phyloP scores from a whole-genome alignment of 164 flowering plant genomes.

The Cinnamomum chago region DNA sequence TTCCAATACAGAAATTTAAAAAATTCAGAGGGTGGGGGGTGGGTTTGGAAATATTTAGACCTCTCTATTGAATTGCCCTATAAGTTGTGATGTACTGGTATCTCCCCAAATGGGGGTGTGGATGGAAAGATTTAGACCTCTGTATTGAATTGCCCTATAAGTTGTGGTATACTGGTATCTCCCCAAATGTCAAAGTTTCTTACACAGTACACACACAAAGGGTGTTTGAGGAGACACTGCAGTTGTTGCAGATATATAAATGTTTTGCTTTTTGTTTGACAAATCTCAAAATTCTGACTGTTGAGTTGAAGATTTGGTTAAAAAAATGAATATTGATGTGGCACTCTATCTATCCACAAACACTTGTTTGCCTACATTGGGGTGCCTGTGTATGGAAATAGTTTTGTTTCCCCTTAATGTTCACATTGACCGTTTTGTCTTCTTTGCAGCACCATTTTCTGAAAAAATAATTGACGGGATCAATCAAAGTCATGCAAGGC shows the following conservation, averaged over 20 bases:
- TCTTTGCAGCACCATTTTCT: slow-evolving; percentile 50
- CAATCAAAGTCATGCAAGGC: slow-evolving; percentile 72
- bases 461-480: slow-evolving; percentile 76
- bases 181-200: not conserved
- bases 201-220: too few species aligned
- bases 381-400: not conserved
- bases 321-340: too few species aligned
- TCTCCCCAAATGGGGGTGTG: not conserved
- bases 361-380: not conserved
- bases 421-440: not conserved
- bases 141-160: too few species aligned
- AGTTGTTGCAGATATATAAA: too few species aligned
- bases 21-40: too few species aligned
- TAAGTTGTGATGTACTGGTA: not conserved
- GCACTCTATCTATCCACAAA: not conserved
- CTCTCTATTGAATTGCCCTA: too few species aligned
- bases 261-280: not conserved
- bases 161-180: not conserved
- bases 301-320: not conserved
- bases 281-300: not conserved
- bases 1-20: not conserved
- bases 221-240: too few species aligned
- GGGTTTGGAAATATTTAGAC: not conserved
- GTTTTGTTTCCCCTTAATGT: too few species aligned
- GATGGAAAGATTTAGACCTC: not conserved